These are phyloP conservation scores for Phlegmacium glaucopus DNA, from an alignment of 768 basidiomycete species.

Conservation along the genomic window DNA sequence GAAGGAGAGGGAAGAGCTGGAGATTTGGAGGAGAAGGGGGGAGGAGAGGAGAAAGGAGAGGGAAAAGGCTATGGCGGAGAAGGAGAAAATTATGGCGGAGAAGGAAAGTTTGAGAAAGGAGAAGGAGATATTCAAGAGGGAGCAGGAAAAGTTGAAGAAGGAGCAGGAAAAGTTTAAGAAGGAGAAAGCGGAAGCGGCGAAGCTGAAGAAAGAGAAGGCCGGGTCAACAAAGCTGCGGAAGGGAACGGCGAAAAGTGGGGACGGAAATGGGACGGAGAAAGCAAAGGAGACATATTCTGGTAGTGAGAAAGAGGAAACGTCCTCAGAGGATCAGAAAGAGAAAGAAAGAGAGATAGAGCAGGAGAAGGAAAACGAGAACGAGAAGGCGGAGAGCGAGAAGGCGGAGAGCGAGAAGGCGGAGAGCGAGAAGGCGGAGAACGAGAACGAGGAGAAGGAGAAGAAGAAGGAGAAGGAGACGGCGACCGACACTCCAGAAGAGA, in stretches of 20 bases:
- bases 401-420: conserved; percentile 14
- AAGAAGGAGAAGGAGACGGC: not conserved
- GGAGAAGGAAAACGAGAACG: conserved; percentile 2
- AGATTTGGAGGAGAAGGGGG: not conserved
- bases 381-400: not conserved
- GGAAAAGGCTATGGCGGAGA: not conserved
- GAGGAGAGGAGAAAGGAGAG: not conserved
- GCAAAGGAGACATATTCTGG: not conserved
- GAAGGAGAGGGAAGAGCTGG: no score
- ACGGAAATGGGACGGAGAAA: conserved; percentile 14
- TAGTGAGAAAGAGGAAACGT: not conserved
- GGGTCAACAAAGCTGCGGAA: not conserved
- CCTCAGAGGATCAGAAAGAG: not conserved
- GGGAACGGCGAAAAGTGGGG: conserved; percentile 4
- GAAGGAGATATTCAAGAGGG: not conserved
- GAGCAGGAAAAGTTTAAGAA: conserved; percentile 2
- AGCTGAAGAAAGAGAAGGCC: not conserved
- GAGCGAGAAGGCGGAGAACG: not conserved
- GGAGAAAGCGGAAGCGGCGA: not conserved
- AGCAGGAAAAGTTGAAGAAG: not conserved
- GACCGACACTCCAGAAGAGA: no score
- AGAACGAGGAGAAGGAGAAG: not conserved
- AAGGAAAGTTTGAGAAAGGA: not conserved
- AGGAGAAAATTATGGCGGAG: not conserved
- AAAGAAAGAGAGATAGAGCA: not conserved